phyloP scores from a whole-genome alignment of 2,329 filamentous ascomycete species.

The Verticillium albo-atrum region DNA sequence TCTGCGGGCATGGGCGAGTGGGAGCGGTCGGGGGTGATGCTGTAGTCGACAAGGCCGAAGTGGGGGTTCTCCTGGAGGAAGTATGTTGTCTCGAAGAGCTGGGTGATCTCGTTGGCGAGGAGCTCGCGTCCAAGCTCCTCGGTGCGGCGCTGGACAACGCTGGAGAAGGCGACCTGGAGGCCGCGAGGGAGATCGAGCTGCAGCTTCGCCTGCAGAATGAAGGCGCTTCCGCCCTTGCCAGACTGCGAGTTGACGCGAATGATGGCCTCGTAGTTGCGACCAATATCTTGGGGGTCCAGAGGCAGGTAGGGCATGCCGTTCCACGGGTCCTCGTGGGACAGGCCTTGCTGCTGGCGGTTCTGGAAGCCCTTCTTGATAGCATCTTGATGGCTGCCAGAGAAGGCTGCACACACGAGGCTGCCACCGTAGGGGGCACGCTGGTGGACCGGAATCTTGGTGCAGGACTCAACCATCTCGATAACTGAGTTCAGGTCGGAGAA shows the following conservation, averaged over 20 bases:
- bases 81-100: conserved; percentile 85
- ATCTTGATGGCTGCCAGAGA: conserved; percentile 90
- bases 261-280: conserved; percentile 94
- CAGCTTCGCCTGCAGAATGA: conserved; percentile 86
- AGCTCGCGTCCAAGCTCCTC: conserved; percentile 82
- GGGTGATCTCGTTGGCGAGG: conserved; percentile 74
- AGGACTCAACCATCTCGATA: conserved; percentile 85
- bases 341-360: conserved; percentile 56
- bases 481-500: conserved; percentile 84
- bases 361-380: conserved; percentile 93
- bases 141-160: conserved; percentile 76
- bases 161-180: conserved; percentile 86
- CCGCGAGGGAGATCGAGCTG: conserved; percentile 90
- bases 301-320: conserved; percentile 73
- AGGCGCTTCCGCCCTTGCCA: conserved; percentile 91
- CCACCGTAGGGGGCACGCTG: conserved; percentile 87
- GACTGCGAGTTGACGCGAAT: conserved; percentile 97
- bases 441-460: conserved; percentile 93
- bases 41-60: conserved; percentile 87
- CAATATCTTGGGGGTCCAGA: conserved; percentile 88
- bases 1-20: conserved; percentile 65
- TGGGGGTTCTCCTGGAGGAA: conserved; percentile 78
- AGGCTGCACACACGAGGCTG: conserved; percentile 86
- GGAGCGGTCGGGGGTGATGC: conserved; percentile 79
- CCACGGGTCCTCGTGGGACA: conserved; percentile 66